A percentile compares a stretch with the other conserved stretches of the same genome.
phyloP scores from a whole-genome alignment of 1,284 basidiomycete species.

The Pseudozyma sp. region DNA sequence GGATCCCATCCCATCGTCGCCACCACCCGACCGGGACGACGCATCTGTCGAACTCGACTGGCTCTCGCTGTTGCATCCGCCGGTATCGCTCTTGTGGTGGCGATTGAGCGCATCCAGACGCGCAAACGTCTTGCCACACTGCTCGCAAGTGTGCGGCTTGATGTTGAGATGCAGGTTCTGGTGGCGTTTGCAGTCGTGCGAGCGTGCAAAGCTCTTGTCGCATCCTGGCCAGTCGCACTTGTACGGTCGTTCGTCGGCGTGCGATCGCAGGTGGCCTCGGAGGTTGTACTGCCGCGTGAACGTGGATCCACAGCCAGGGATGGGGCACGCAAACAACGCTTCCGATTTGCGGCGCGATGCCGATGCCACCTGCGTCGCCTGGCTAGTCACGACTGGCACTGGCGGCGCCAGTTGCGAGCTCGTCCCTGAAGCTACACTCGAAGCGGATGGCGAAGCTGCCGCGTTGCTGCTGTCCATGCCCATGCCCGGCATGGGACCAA shows the following conservation, averaged over 20 bases:
- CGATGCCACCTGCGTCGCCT: constrained; percentile 91
- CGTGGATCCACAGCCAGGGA: constrained; percentile 93
- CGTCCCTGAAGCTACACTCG: constrained; percentile 31
- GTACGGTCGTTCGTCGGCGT: constrained; percentile 93
- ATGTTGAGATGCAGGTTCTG: constrained; percentile 77
- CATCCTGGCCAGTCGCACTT: constrained; percentile 92
- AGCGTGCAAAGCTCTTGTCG: constrained; percentile 90
- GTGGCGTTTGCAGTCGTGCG: constrained; percentile 92
- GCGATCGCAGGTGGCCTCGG: constrained; percentile 90
- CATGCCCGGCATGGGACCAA: constrained; percentile 10
- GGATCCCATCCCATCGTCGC: constrained; percentile 1
- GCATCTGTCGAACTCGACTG: constrained; percentile 38
- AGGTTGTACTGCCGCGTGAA: constrained; percentile 73
- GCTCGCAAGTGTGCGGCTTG: constrained; percentile 86
- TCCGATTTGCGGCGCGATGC: constrained; percentile 88
- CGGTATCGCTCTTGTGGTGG: constrained; percentile 59
- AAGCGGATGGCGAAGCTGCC: constrained; percentile 25
- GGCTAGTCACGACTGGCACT: constrained; percentile 78
- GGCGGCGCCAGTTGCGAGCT: constrained; percentile 38
- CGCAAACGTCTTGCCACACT: constrained; percentile 94
- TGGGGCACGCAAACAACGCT: constrained; percentile 90
- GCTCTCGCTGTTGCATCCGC: constrained; percentile 46
- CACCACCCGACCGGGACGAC: constrained; percentile 5
- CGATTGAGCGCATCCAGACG: constrained; percentile 88
- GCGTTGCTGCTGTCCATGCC: constrained; percentile 21